These are phyloP conservation scores for Gonapodya sp. DNA, from an alignment of 192 early-diverging fungal genomes.

Conservation along the genomic window DNA sequence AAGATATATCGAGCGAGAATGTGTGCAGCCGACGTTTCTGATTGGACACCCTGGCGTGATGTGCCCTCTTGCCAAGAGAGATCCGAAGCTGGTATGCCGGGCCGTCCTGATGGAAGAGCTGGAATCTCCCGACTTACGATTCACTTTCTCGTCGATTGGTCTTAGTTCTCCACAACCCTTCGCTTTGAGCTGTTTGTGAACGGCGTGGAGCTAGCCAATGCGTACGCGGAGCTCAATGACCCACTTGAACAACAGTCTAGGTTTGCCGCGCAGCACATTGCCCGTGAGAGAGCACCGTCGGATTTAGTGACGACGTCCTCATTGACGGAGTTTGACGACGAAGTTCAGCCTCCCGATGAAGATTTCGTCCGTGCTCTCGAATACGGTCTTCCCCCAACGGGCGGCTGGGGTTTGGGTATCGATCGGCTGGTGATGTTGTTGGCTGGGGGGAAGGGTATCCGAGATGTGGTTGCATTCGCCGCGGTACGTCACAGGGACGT, in stretches of 20 bases:
- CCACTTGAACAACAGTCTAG: slow-evolving; percentile 61
- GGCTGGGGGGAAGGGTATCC: slow-evolving; percentile 52
- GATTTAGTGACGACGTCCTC: slow-evolving; percentile 11
- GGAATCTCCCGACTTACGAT: not conserved
- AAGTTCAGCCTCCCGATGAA: slow-evolving; percentile 61
- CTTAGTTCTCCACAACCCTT: slow-evolving; percentile 34
- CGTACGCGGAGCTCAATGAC: slow-evolving; percentile 85
- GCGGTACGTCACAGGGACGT: slow-evolving; percentile 19
- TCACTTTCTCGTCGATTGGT: too few relatives aligned
- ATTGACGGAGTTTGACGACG: slow-evolving; percentile 53
- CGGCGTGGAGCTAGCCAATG: slow-evolving; percentile 70
- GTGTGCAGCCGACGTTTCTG: slow-evolving; percentile 64
- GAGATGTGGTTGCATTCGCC: slow-evolving; percentile 79
- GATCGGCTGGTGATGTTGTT: slow-evolving; percentile 70
- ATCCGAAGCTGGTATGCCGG: slow-evolving; percentile 17
- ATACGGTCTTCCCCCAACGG: slow-evolving; percentile 76
- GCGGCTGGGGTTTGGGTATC: slow-evolving; percentile 84
- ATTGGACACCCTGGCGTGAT: slow-evolving; percentile 64
- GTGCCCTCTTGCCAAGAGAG: slow-evolving; percentile 66
- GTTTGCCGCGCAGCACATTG: slow-evolving; percentile 46
- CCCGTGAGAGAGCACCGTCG: slow-evolving; percentile 15
- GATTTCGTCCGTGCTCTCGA: slow-evolving; percentile 70
- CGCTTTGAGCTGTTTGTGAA: slow-evolving; percentile 77
- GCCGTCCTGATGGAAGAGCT: too few relatives aligned
- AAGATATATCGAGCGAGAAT: slow-evolving; percentile 63